phyloP scores from a whole-genome alignment of 352 stramenopile genomes.

The Phytophthora agathidicida region DNA sequence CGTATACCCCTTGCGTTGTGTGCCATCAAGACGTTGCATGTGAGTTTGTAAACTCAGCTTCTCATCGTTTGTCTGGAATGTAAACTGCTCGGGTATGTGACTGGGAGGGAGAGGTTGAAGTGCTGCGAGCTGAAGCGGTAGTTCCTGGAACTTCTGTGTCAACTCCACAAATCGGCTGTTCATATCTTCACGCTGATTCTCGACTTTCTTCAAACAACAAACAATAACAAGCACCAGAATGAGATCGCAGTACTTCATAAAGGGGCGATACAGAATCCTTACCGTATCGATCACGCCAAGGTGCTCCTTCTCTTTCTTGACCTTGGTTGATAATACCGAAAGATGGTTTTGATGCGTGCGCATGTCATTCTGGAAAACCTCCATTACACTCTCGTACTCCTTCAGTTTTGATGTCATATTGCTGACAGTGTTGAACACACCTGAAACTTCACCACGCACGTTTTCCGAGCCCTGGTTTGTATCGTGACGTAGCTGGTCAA shows the following conservation, averaged over 20 bases:
- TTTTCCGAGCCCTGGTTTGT: slow-evolving; percentile 45
- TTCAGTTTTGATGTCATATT: slow-evolving; percentile 60
- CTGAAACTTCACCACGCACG: slow-evolving; percentile 52
- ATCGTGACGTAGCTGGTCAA: slow-evolving; percentile 45
- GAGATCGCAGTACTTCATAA: too few relatives aligned
- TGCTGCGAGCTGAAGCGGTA: slow-evolving; percentile 54
- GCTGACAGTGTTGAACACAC: slow-evolving; percentile 49
- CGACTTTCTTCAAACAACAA: slow-evolving; percentile 56
- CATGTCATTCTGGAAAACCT: slow-evolving; percentile 74
- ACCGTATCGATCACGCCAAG: slow-evolving; percentile 63
- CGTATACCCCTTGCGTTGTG: slow-evolving; percentile 46
- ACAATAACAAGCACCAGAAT: too few relatives aligned
- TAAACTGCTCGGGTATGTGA: slow-evolving; percentile 39
- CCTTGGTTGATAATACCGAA: slow-evolving; percentile 48
- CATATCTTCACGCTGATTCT: slow-evolving; percentile 69
- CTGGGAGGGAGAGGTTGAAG: slow-evolving; percentile 38
- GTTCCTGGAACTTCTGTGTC: slow-evolving; percentile 66
- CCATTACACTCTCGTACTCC: slow-evolving; percentile 64
- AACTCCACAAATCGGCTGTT: slow-evolving; percentile 66
- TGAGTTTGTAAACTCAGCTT: slow-evolving; percentile 68
- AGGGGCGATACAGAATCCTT: too few relatives aligned
- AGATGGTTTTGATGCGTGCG: slow-evolving; percentile 52
- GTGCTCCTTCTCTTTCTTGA: slow-evolving; percentile 66
- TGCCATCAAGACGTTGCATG: slow-evolving; percentile 30
- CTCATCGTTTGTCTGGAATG: slow-evolving; percentile 55